Conservation (phyloP, 805 yeast genomes). For the Candida pseudofarinosa region DNA sequence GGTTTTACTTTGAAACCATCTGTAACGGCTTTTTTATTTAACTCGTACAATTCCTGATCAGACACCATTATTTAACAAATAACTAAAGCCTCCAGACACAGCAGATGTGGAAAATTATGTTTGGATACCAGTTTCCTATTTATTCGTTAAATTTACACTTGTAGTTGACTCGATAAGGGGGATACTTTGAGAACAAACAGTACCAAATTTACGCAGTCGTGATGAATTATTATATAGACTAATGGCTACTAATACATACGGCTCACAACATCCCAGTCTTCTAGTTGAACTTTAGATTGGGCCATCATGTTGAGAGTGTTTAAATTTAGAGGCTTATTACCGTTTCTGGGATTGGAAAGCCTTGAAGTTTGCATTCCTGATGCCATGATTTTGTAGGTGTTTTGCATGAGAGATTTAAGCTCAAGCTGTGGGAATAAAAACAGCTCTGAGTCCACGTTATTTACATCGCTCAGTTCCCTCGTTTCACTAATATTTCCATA, state of each 20-base stretch:
- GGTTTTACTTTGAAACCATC: constrained; percentile 91
- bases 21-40: constrained; percentile 88
- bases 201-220: neutral
- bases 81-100: neutral
- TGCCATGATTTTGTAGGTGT: constrained; percentile 24
- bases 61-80: constrained; percentile 28
- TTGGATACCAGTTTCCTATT: neutral
- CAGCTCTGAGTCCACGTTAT: neutral
- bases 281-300: constrained; percentile 17
- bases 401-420: constrained; percentile 26
- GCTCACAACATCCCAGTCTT: constrained; percentile 37
- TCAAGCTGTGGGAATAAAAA: constrained; percentile 6
- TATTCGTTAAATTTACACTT: neutral
- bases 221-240: neutral
- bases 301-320: constrained; percentile 2
- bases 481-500: constrained; percentile 25
- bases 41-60: constrained; percentile 51
- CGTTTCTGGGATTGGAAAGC: constrained; percentile 4
- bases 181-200: neutral
- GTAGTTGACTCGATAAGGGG: neutral
- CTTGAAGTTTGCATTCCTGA: constrained; percentile 9
- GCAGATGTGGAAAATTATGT: constrained; percentile 5
- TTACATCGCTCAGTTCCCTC: constrained; percentile 1
- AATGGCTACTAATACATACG: constrained; percentile 14
- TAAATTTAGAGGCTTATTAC: neutral